Evolutionary conservation across 164 flowering plant species (phyloP).

Genomic region (Tetrastigma voinierianum): DNA sequence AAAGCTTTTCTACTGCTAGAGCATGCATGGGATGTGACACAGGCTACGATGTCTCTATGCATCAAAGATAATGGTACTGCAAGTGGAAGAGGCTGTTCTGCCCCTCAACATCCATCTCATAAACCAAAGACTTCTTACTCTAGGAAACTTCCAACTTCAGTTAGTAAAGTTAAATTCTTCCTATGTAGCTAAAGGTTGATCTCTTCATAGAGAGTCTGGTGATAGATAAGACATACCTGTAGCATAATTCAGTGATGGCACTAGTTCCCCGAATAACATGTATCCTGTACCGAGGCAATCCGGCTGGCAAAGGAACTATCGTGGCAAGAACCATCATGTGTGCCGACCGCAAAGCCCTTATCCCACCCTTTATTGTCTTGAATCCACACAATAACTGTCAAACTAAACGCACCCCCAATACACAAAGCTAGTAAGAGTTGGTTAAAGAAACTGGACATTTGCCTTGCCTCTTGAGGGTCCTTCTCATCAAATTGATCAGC

Average conservation of each 20-base stretch:
- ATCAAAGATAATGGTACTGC: too few species aligned
- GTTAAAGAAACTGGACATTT: constrained; percentile 70
- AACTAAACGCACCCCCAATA: constrained; percentile 39
- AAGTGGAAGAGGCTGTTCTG: too few species aligned
- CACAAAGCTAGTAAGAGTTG: constrained; percentile 42
- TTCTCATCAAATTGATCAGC: constrained; percentile 79
- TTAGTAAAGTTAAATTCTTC: too few species aligned
- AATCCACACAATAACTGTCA: constrained; percentile 59
- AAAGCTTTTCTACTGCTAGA: too few species aligned
- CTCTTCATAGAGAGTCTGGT: too few species aligned
- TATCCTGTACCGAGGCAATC: constrained; percentile 49
- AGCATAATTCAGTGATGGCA: constrained; percentile 28
- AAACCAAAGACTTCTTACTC: too few species aligned
- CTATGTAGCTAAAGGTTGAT: too few species aligned
- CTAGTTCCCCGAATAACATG: constrained; percentile 35
- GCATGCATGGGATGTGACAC: too few species aligned
- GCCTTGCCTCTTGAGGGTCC: constrained; percentile 51
- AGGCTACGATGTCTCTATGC: too few species aligned
- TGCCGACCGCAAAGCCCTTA: constrained; percentile 56
- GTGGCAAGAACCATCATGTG: constrained; percentile 36
- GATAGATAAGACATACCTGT: constrained; percentile 36
- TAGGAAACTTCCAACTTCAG: too few species aligned
- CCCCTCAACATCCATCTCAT: too few species aligned
- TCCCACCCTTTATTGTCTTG: constrained; percentile 67
- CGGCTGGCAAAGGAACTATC: constrained; percentile 33